These are phyloP conservation scores for Hericium erinaceus DNA, from an alignment of 768 basidiomycete species.

Conservation along the genomic window DNA sequence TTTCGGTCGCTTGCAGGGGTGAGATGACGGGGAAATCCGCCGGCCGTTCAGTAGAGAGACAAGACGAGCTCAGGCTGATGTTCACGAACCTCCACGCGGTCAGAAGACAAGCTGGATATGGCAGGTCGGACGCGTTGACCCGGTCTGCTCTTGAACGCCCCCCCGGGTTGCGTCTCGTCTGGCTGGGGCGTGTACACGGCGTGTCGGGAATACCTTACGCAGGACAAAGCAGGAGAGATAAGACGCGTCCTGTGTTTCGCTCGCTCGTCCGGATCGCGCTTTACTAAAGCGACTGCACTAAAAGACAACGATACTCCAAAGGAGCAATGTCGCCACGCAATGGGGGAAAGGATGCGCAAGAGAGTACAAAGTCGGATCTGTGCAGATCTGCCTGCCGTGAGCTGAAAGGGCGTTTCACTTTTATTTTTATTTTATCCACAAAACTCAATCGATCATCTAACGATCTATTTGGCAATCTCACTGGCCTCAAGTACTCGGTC, in stretches of 20 bases:
- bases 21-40: constrained; percentile 9
- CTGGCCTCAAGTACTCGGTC: not conserved
- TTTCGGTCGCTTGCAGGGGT: not conserved
- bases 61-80: constrained; percentile 13
- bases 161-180: constrained; percentile 57
- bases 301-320: not conserved
- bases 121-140: constrained; percentile 34
- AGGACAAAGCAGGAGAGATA: constrained; percentile 49
- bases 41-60: constrained; percentile 13
- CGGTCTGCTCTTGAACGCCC: constrained; percentile 39
- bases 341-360: not conserved
- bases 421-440: constrained; percentile 1
- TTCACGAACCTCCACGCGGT: constrained; percentile 14
- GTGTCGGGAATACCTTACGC: constrained; percentile 48
- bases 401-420: not conserved
- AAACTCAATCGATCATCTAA: constrained; percentile 1
- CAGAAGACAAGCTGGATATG: constrained; percentile 8
- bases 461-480: constrained; percentile 2
- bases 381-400: not conserved
- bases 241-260: constrained; percentile 18
- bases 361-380: not conserved
- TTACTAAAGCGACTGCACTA: not conserved
- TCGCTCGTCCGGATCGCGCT: not conserved
- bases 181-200: constrained; percentile 53
- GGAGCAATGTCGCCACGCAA: not conserved